Evolutionary conservation across 306 rosid species (phyloP).

Genomic region (Macrotyloma uniflorum): DNA sequence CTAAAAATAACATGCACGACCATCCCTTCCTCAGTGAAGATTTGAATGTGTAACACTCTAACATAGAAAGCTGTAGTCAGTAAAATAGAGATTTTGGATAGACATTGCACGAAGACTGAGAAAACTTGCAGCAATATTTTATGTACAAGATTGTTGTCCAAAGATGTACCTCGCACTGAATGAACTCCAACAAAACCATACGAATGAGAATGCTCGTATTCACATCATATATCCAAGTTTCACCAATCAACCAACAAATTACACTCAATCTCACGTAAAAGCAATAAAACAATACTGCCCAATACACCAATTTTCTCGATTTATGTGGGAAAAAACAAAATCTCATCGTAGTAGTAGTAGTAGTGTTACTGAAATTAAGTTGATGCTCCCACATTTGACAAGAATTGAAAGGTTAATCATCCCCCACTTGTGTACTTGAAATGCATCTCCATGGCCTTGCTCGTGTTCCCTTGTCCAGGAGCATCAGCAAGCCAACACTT

Average conservation of each 20-base stretch:
- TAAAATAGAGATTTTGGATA: slow-evolving; percentile 22
- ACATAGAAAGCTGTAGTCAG: neutral
- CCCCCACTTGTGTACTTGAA: slow-evolving; percentile 70
- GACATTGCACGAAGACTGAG: slow-evolving; percentile 35
- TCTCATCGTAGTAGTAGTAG: slow-evolving; percentile 32
- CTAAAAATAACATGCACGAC: slow-evolving; percentile 10
- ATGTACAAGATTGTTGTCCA: slow-evolving; percentile 58
- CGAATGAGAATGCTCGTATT: slow-evolving; percentile 41
- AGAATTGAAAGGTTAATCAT: slow-evolving; percentile 34
- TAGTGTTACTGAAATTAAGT: slow-evolving; percentile 37
- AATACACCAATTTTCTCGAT: slow-evolving; percentile 52
- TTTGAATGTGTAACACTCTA: slow-evolving; percentile 5
- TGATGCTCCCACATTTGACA: slow-evolving; percentile 38
- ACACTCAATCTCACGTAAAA: slow-evolving; percentile 50
- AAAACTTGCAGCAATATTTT: slow-evolving; percentile 45
- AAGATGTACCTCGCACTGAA: slow-evolving; percentile 41
- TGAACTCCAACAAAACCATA: slow-evolving; percentile 39
- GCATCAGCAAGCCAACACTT: slow-evolving; percentile 72
- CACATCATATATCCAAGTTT: slow-evolving; percentile 47
- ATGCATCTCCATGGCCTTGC: slow-evolving; percentile 78
- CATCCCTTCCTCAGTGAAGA: neutral
- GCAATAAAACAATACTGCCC: slow-evolving; percentile 58
- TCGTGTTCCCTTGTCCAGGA: slow-evolving; percentile 66
- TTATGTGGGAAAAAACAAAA: slow-evolving; percentile 21
- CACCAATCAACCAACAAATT: slow-evolving; percentile 53